These are phyloP conservation scores for Akanthomyces muscarius DNA, from an alignment of 2,329 filamentous ascomycete genomes.

Conservation along the genomic window DNA sequence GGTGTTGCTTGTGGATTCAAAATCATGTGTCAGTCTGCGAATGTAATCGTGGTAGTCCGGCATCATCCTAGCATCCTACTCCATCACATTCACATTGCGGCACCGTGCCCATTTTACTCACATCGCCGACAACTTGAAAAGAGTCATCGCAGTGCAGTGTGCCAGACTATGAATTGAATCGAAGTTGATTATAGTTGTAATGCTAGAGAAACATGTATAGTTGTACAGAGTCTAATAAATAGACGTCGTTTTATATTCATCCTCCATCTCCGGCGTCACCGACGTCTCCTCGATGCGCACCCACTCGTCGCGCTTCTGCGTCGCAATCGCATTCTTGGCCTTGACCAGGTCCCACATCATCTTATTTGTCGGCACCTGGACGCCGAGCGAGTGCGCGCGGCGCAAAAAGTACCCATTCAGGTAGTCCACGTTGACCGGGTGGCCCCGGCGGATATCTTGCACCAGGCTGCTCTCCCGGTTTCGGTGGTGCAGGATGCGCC, in stretches of 20 bases:
- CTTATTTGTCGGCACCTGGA: conserved; percentile 69
- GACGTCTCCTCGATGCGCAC: conserved; percentile 36
- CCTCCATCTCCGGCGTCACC: conserved; percentile 23
- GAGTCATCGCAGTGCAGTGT: too few species aligned
- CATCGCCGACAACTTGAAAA: too few species aligned
- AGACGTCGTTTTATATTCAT: conserved; percentile 23
- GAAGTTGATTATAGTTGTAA: not conserved
- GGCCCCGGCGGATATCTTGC: conserved; percentile 57
- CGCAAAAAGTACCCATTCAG: conserved; percentile 84
- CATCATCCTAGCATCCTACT: too few species aligned
- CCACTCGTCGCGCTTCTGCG: conserved; percentile 29
- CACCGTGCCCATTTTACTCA: too few species aligned
- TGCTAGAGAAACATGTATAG: not conserved
- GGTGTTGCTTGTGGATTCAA: too few species aligned
- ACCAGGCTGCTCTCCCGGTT: conserved; percentile 60
- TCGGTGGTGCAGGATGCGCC: conserved; percentile 39
- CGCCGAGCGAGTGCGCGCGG: conserved; percentile 66
- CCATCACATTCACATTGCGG: too few species aligned
- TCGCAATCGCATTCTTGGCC: conserved; percentile 52
- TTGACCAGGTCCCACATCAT: conserved; percentile 70
- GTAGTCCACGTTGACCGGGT: conserved; percentile 72
- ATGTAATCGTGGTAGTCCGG: too few species aligned
- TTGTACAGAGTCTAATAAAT: conserved; percentile 16
- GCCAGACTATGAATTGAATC: too few species aligned
- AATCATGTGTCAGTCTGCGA: too few species aligned